Base-by-base conservation (phyloP, 371 early-diverging fungal species). In the Aphelidium insulamus region DNA sequence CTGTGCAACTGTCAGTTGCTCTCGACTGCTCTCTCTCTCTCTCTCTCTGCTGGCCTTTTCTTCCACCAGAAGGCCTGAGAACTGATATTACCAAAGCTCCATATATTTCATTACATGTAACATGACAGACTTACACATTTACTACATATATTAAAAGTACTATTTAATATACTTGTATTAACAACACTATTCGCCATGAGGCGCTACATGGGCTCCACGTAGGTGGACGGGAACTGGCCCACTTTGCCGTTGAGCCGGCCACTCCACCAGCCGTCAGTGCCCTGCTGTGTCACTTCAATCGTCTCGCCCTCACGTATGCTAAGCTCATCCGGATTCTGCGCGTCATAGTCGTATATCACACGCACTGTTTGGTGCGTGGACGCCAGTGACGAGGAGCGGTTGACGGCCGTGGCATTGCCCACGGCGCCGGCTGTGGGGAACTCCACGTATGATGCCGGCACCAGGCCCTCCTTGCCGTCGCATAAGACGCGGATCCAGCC, bases 191-290 rank as follows among this genome's bases (percentile, higher is more conserved):
- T n/a, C n/a, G n/a, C n/a, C n/a, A n/a, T n/a, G n/a, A n/a, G n/a
- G n/a, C n/a, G n/a, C n/a, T n/a, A n/a, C n/a, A n/a, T n/a, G n/a
- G n/a, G n/a, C n/a, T n/a, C n/a, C n/a, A 85, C 80, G 51, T 86
- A 87, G 37, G 64, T 74, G 2, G 70, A 66, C 5, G 91, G 91
- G 35, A 90, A 71, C 12, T 72, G 61, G 0, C 88, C 91, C 7
- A 54, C 53, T 5, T 48, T 37, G 9, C 76, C 77, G 37, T 67
- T 48, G 18, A 79, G 36, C 32, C 52, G 55, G 12, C 77, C 77
- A 54, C 70, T 62, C 65, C 73, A 65, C 82, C 81, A 80, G 0
- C 77, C 78, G 12, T 65, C 64, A 20, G 64, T 69, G 38, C 67
- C 72, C 39, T 65, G 41, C 34, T 61, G 64, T 1, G 66, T 46